Evolutionary conservation across 148 eudicot genomes (phyloP).

Genomic region (Persicaria maculosa): DNA sequence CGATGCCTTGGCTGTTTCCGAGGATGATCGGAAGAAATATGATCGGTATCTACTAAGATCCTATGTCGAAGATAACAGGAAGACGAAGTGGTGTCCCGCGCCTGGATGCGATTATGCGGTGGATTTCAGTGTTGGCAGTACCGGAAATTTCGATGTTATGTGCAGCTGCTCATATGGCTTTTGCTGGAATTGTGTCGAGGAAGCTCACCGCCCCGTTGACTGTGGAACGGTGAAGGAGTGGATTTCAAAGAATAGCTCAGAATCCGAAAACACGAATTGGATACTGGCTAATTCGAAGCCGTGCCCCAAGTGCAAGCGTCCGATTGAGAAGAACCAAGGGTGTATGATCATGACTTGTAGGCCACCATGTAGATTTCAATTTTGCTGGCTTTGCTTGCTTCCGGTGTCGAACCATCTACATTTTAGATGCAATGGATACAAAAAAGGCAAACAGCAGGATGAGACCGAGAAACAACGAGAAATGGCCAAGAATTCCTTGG

Average conservation of each 20-base stretch:
- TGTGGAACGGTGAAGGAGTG: constrained; percentile 77
- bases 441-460: constrained; percentile 43
- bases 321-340: constrained; percentile 81
- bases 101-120: constrained; percentile 83
- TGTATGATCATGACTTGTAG: constrained; percentile 90
- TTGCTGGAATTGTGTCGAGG: constrained; percentile 87
- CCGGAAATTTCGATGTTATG: constrained; percentile 46
- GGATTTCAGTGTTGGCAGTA: constrained; percentile 50
- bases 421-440: constrained; percentile 72
- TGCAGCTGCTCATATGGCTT: constrained; percentile 66
- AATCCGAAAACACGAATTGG: constrained; percentile 88
- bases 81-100: constrained; percentile 60
- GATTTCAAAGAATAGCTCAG: constrained; percentile 76
- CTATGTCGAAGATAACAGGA: not conserved
- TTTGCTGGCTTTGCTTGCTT: constrained; percentile 87
- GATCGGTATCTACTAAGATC: not conserved
- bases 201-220: constrained; percentile 89
- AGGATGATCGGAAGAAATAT: not conserved
- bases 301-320: constrained; percentile 92
- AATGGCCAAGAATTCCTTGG: constrained; percentile 80
- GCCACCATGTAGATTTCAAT: constrained; percentile 76
- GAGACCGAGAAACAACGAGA: constrained; percentile 74
- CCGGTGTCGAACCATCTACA: constrained; percentile 67
- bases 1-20: not conserved
- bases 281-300: constrained; percentile 83